Evolutionary conservation across 768 basidiomycete species (phyloP), one percentile per base, ranked within the genome.

Genomic region (Rhizopogon vinicolor): DNA sequence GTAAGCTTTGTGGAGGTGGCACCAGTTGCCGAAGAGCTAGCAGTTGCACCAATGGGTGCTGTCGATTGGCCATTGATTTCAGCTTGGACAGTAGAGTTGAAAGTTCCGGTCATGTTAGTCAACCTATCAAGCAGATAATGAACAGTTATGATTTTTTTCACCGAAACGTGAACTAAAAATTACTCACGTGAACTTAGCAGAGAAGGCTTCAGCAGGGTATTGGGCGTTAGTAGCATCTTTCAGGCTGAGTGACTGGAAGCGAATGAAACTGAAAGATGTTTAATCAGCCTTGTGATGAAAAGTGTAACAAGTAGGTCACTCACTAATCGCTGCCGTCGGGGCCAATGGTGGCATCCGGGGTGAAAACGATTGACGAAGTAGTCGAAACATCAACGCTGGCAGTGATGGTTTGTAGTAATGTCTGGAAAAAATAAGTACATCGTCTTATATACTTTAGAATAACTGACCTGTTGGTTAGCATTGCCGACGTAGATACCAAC

Each of bases 171-270:
- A 4, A 25, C 25, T 52, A 44, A 16, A 18, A 44, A 25, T 19
- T 2, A 72, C 85, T 60, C 64, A 92, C 91, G 74, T 74, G 76
- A 91, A 93, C 62, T 80, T 81, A 59, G 91, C 80, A 7, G 90
- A 91, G 77, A 92, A 95, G 0, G 89, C 83, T 59, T 86, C 73
- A 44, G 78, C 80, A 3, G 78, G 79, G 72, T 74, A 87, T 53
- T 80, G 73, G 13, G 85, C 71, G 53, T 78, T 66, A 2, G 65
- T 63, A 29, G 82, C 45, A 65, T 87, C 82, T 67, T 77, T 86
- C 43, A 80, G 60, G 52, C 39, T 62, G 37, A 77, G 59, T 0
- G 91, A 91, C 55, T 87, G 80, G 63, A 89, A 72, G 46, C 90
- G 89, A 65, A 94, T 79, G 75, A 94, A 94, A 75, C 88, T 89